Evolutionary conservation across 805 yeast species (phyloP).

Genomic region (Clavispora phyllophila): DNA sequence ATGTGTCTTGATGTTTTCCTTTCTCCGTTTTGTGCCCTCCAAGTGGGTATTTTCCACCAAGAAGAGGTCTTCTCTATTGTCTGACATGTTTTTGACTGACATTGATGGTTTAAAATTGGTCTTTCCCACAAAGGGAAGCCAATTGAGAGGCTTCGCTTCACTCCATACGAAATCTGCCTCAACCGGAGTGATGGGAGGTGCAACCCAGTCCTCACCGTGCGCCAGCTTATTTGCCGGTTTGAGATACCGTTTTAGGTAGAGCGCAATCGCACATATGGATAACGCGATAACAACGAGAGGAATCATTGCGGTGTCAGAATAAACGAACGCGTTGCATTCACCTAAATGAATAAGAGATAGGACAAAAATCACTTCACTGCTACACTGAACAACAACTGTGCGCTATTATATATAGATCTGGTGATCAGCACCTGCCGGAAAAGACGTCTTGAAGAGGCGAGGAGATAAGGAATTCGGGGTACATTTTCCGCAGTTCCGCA

Average conservation of each 20-base stretch:
- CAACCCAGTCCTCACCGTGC: not conserved
- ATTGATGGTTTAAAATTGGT: slow-evolving; percentile 31
- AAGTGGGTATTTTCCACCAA: slow-evolving; percentile 58
- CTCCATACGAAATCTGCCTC: slow-evolving; percentile 9
- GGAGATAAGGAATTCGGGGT: not conserved
- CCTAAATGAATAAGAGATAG: no score
- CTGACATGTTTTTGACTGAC: slow-evolving; percentile 27
- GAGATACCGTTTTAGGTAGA: not conserved
- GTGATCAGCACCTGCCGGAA: not conserved
- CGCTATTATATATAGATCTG: not conserved
- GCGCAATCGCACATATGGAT: not conserved
- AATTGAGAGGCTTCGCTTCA: slow-evolving; percentile 44
- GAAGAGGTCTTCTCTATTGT: slow-evolving; percentile 50
- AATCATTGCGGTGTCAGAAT: not conserved
- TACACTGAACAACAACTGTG: not conserved
- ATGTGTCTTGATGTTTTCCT: slow-evolving; percentile 24
- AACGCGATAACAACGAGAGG: not conserved
- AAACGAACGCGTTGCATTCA: not conserved
- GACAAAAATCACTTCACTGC: no score
- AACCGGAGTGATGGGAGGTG: slow-evolving; percentile 4
- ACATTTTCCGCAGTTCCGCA: not conserved
- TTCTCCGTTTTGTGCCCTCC: slow-evolving; percentile 37
- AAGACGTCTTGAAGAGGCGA: not conserved
- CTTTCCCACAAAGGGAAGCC: slow-evolving; percentile 35
- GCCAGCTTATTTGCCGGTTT: not conserved